phyloP scores from a whole-genome alignment of 2,329 filamentous ascomycete genomes.

The Pseudogymnoascus sp. region DNA sequence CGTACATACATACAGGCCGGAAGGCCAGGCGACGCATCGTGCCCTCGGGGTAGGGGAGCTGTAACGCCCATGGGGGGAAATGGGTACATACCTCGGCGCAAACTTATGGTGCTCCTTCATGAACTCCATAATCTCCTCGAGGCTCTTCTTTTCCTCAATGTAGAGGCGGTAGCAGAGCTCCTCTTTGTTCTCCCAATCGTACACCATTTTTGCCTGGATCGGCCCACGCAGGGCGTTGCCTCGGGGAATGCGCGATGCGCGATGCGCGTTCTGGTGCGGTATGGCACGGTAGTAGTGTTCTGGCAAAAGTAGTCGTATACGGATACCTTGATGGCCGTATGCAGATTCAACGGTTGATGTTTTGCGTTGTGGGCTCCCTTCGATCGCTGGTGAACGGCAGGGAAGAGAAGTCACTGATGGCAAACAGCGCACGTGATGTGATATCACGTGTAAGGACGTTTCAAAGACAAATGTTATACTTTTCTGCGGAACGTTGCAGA shows the following conservation, averaged over 20 bases:
- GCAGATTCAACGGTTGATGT: constrained; percentile 6
- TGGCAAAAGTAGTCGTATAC: constrained; percentile 4
- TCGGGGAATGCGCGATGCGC: constrained; percentile 2
- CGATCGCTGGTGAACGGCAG: constrained; percentile 7
- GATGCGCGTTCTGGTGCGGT: background rate
- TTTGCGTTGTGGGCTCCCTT: constrained; percentile 7
- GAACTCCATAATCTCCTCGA: constrained; percentile 67
- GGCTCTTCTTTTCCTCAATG: constrained; percentile 62
- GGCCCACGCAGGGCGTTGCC: background rate
- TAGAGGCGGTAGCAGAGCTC: constrained; percentile 63
- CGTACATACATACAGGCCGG: constrained; percentile 14
- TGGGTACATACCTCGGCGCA: constrained; percentile 53
- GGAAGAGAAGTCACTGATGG: constrained; percentile 2
- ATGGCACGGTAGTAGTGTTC: background rate
- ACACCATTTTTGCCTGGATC: constrained; percentile 32
- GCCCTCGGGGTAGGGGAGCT: constrained; percentile 8
- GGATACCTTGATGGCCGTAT: constrained; percentile 7
- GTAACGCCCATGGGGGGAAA: background rate
- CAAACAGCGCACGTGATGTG: background rate
- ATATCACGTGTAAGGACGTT: background rate
- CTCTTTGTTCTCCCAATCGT: constrained; percentile 60
- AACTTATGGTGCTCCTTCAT: constrained; percentile 59
- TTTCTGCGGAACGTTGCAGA: background rate
- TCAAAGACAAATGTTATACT: background rate
- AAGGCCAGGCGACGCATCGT: background rate